phyloP scores from a whole-genome alignment of 2,329 filamentous ascomycete genomes.

The Xylaria sp. region DNA sequence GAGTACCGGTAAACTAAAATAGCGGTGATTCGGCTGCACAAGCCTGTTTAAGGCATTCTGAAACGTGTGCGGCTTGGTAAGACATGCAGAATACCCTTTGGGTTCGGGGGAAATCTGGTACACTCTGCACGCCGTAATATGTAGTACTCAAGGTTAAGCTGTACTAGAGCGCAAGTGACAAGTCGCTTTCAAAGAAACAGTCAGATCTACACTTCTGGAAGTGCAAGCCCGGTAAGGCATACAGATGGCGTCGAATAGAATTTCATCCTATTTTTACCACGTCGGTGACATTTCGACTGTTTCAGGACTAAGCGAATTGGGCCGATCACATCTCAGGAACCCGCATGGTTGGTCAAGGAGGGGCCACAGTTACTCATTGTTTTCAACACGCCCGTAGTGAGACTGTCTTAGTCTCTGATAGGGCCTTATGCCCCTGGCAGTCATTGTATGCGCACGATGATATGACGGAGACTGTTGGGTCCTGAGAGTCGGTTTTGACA shows the following conservation, averaged over 20 bases:
- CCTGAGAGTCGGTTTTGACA: background rate
- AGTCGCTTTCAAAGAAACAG: background rate
- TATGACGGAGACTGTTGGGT: background rate
- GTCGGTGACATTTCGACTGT: background rate
- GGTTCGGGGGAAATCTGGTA: too few relatives aligned
- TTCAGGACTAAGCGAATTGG: background rate
- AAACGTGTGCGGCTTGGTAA: background rate
- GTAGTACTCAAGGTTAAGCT: background rate
- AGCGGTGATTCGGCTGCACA: background rate
- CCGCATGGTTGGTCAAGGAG: background rate
- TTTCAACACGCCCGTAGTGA: background rate
- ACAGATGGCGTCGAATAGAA: background rate
- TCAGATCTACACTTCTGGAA: background rate
- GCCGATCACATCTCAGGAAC: background rate
- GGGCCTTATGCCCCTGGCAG: background rate
- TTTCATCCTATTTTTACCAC: background rate
- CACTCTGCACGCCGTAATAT: background rate
- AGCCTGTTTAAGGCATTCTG: background rate
- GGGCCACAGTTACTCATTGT: slow-evolving; percentile 4
- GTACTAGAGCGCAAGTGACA: background rate
- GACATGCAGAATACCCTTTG: background rate
- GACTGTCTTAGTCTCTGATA: background rate
- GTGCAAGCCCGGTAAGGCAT: background rate
- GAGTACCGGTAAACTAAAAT: background rate
- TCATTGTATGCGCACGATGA: background rate